Evolutionary conservation across 2,329 filamentous ascomycete species (phyloP), one percentile per base, ranked within the genome.

Genomic region (Aureobasidium sp.): DNA sequence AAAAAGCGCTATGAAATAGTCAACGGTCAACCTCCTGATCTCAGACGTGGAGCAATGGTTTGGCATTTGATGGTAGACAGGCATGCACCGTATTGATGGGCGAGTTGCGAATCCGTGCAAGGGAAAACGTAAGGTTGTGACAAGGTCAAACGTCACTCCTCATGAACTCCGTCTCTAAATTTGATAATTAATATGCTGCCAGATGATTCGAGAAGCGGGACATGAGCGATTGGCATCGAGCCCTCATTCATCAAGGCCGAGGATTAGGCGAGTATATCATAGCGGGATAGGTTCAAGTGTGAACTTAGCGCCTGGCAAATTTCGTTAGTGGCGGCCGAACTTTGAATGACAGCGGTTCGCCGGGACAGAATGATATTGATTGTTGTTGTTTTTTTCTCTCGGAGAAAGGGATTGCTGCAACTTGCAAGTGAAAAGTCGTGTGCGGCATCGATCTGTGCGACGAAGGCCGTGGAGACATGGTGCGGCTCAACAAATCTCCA

Each of bases 241-340:
- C 30, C 37, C 27, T 25, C 16, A 48, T 14, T 35, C 12, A 14
- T 16, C 11, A 27, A 21, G 17, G 41, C 41, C 29, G 19, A 12
- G 37, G 21, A 25, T 25, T 27, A 35, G 44, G 32, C 17, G 6
- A 37, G n/a, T n/a, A n/a, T n/a, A n/a, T n/a, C n/a, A 11, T 47
- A 47, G 42, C 30, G 44, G 21, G 30, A 48, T 37, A 21, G 2
- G 32, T 48, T 48, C 11, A n/a, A n/a, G 11, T 10, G 22, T 17
- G 27, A 24, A 27, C 19, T 48, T 48, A 48, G 44, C 44, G 44
- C 21, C 30, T 22, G 32, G 21, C 44, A 48, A 48, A 37, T 48
- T 48, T 48, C 44, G 22, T 48, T 48, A 48, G 44, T 22, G 44
- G 44, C 44, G 32, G 44, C 5, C 32, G 32, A 22, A 48, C 22